Evolutionary conservation across 139 green algal species (phyloP).

Genomic region (Yamagishiella unicocca): DNA sequence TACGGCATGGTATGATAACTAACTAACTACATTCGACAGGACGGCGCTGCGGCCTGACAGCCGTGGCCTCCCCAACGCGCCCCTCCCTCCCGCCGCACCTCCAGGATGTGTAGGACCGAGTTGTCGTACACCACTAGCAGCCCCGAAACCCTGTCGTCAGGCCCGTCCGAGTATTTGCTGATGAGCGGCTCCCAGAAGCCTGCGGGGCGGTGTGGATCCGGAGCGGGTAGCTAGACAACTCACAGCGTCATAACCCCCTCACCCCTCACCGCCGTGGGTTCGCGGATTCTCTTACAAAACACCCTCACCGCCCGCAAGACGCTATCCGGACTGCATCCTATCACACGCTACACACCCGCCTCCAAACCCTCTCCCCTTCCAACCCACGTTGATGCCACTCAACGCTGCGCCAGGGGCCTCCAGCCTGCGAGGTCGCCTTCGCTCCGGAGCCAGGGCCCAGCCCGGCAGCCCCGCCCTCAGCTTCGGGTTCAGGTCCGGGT

Average conservation of each 20-base stretch:
- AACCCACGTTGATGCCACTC: constrained; percentile 40
- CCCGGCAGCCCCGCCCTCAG: no score
- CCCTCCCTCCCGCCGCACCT: not conserved
- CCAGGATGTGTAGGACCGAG: constrained; percentile 20
- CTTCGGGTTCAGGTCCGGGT: not conserved
- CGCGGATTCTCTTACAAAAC: no score
- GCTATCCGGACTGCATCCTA: not conserved
- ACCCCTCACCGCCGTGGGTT: no score
- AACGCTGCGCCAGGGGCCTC: not conserved
- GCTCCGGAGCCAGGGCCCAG: no score
- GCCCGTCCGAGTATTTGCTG: constrained; percentile 7
- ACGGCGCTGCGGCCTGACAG: not conserved
- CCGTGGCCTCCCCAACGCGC: not conserved
- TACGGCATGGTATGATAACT: not conserved
- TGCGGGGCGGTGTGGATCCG: not conserved
- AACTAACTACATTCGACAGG: no score
- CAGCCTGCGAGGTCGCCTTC: no score
- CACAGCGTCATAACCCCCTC: not conserved
- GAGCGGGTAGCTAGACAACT: not conserved
- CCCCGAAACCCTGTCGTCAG: constrained; percentile 10
- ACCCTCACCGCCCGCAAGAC: not conserved
- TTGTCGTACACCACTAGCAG: constrained; percentile 33
- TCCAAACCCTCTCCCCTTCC: no score
- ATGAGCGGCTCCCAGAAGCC: constrained; percentile 36
- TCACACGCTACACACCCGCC: not conserved